Conservation (phyloP, 2,329 filamentous ascomycete genomes). For the Exophiala viscosa region DNA sequence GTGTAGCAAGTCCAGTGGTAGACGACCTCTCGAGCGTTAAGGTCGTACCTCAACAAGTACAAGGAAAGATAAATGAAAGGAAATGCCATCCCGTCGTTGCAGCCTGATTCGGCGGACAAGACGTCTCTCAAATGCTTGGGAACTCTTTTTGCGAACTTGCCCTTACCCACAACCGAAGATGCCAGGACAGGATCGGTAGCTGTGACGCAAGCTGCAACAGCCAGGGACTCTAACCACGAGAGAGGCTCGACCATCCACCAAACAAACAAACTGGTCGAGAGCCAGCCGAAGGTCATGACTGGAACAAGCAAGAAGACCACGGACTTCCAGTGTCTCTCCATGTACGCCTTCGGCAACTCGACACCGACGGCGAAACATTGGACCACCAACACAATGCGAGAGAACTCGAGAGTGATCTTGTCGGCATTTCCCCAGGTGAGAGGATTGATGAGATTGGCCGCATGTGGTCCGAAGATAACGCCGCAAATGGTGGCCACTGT, state of each 20-base stretch:
- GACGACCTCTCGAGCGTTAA: conserved; percentile 63
- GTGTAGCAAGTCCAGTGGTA: conserved; percentile 87
- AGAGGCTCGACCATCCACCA: conserved; percentile 82
- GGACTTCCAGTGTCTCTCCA: conserved; percentile 96
- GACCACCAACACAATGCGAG: conserved; percentile 67
- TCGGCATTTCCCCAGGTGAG: conserved; percentile 63
- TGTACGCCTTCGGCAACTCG: conserved; percentile 71
- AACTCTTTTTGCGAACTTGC: conserved; percentile 95
- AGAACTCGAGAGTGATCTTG: conserved; percentile 65
- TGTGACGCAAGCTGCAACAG: conserved; percentile 87
- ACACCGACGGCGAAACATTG: conserved; percentile 72
- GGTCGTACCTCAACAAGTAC: conserved; percentile 80
- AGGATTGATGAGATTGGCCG: conserved; percentile 61
- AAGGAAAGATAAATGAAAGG: conserved; percentile 92
- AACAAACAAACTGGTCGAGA: conserved; percentile 82
- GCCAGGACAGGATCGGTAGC: conserved; percentile 95
- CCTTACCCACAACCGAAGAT: conserved; percentile 96
- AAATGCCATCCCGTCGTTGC: conserved; percentile 99
- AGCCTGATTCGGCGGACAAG: conserved; percentile 92
- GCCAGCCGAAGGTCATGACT: conserved; percentile 91
- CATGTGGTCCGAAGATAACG: conserved; percentile 67
- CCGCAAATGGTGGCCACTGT: conserved; percentile 76
- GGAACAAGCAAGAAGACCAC: conserved; percentile 83
- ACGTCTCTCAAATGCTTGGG: conserved; percentile 96
- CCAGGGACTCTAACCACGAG: conserved; percentile 84